Conservation (phyloP, 176 grass and related monocot genomes). For the Pontederia paniculata region DNA sequence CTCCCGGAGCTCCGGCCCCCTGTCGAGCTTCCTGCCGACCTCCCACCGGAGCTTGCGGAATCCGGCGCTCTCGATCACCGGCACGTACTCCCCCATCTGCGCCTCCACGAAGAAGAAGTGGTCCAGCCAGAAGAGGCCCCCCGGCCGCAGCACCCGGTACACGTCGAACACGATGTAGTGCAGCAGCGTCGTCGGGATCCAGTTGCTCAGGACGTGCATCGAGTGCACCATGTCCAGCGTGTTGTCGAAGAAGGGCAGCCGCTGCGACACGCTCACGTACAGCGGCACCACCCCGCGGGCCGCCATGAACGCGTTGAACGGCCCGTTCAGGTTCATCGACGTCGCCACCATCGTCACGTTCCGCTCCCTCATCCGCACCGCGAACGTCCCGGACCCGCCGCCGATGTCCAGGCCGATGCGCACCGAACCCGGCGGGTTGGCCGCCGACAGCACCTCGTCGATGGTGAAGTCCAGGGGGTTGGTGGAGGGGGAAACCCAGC, state of each 20-base stretch:
- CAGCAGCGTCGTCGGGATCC: constrained; percentile 28
- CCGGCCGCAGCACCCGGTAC: constrained; percentile 30
- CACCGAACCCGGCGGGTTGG: constrained; percentile 20
- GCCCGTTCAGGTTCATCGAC: constrained; percentile 35
- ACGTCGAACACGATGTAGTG: constrained; percentile 33
- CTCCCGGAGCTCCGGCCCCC: constrained; percentile 28
- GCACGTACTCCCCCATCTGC: constrained; percentile 30
- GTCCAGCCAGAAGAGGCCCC: constrained; percentile 38
- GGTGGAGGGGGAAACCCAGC: constrained; percentile 23
- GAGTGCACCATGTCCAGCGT: constrained; percentile 38
- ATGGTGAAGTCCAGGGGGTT: constrained; percentile 33
- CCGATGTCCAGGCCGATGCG: constrained; percentile 37
- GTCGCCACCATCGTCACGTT: constrained; percentile 34
- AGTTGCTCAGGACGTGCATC: constrained; percentile 43
- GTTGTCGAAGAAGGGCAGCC: constrained; percentile 40
- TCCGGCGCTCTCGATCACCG: constrained; percentile 32
- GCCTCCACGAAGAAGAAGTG: constrained; percentile 41
- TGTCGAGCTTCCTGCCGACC: constrained; percentile 36
- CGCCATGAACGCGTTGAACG: constrained; percentile 29
- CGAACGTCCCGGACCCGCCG: constrained; percentile 28
- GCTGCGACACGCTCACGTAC: constrained; percentile 25
- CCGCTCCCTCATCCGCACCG: constrained; percentile 28
- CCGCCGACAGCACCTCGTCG: constrained; percentile 19
- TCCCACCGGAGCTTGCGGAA: constrained; percentile 30
- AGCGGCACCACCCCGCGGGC: constrained; percentile 29